These are phyloP conservation scores for Penstemon newberryi DNA, from an alignment of 257 asterid species.

Conservation along the genomic window DNA sequence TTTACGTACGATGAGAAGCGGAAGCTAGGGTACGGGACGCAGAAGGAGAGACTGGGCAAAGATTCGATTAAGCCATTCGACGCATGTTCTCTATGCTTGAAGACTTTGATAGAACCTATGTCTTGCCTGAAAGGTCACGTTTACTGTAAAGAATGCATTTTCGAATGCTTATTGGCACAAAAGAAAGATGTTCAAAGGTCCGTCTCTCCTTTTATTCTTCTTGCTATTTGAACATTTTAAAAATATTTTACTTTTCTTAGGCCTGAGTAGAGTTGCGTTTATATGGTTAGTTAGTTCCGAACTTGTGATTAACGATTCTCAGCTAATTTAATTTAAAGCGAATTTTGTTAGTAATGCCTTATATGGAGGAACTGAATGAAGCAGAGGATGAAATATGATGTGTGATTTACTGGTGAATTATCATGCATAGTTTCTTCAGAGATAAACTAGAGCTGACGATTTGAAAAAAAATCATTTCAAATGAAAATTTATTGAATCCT, in stretches of 20 bases:
- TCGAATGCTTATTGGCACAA: slow-evolving; percentile 84
- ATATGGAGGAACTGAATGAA: too few species aligned
- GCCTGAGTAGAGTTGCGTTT: neutral
- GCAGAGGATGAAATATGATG: too few species aligned
- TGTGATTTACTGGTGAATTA: too few species aligned
- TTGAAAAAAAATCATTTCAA: too few species aligned
- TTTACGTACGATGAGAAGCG: slow-evolving; percentile 98
- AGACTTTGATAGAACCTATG: slow-evolving; percentile 81
- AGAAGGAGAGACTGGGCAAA: slow-evolving; percentile 85
- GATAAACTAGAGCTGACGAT: too few species aligned
- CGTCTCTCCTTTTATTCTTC: neutral
- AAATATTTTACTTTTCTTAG: neutral
- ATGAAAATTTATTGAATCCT: too few species aligned
- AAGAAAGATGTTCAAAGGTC: slow-evolving; percentile 90
- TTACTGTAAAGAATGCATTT: slow-evolving; percentile 89
- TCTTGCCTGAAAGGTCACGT: slow-evolving; percentile 87
- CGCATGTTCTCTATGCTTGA: slow-evolving; percentile 88
- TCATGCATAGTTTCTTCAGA: too few species aligned
- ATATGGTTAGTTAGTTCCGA: too few species aligned
- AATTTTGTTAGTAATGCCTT: too few species aligned
- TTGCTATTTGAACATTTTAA: neutral
- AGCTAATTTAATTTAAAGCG: too few species aligned
- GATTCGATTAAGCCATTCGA: slow-evolving; percentile 96
- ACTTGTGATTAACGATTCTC: too few species aligned
- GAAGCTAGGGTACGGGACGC: slow-evolving; percentile 94